Evolutionary conservation across 2,329 filamentous ascomycete species (phyloP), one percentile per base, ranked within the genome.

Genomic region (Sporothrix variecibatus): DNA sequence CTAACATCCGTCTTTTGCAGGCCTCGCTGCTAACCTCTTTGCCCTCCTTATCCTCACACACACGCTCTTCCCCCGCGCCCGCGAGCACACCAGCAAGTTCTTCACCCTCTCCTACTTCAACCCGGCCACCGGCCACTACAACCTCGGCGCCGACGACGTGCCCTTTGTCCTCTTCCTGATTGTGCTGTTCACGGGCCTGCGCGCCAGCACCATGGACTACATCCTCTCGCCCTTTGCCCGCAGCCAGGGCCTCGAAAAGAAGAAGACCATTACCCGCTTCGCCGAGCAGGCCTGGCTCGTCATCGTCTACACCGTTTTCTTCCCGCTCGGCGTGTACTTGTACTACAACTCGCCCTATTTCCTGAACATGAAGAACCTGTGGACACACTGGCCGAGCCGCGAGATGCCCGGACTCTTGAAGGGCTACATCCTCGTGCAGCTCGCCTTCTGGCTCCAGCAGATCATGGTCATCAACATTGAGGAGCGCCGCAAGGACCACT

Each of bases 381-480:
- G 95, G 95, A 89, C 90, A 43, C 87, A 91, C 80, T 98, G 94
- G 91, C 96, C 96, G 0, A 87, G 89, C 78, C 90, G 94, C 70
- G 91, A 96, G 79, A 86, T 97, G 75, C 85, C 86, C 20, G 91
- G 91, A 9, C 82, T 93, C 15, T 90, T 93, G 84, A 98, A 98
- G 85, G 90, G 89, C 82, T 99, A 99, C 83, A 93, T 97, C 79
- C 87, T 99, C 43, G 91, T 92, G 17, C 95, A 98, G 82, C 93
- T 95, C 83, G 91, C 92, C 31, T 98, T 98, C 82, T 98, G 94
- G 92, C 83, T 98, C 67, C 95, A 98, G 84, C 95, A 97, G 84
- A 93, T 98, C 77, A 86, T 98, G 43, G 94, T 98, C 74, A 94
- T 98, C 81, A 92, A 98, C 83, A 94, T 98, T 75, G 96, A 99